Percentiles rank a stretch among this genome's conserved stretches.
Evolutionary conservation across 148 eudicot species (phyloP).

Genomic region (Salicornia ramosissima): DNA sequence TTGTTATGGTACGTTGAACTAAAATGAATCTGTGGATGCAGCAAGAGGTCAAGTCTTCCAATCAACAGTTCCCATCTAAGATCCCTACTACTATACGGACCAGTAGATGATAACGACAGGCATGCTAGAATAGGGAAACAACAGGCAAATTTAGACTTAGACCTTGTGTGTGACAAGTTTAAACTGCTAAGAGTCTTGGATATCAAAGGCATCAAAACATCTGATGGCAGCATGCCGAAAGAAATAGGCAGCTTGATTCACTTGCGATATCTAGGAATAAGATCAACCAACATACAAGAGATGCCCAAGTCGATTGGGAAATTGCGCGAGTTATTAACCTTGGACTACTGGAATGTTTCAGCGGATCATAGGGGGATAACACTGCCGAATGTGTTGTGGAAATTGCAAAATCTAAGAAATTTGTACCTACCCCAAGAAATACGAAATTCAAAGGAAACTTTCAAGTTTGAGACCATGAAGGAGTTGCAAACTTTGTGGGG

Average conservation of each 20-base stretch:
- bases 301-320: conserved; percentile 27
- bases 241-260: conserved; percentile 26
- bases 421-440: conserved; percentile 23
- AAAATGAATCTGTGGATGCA: conserved; percentile 8
- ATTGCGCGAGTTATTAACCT: conserved; percentile 20
- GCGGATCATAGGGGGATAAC: background rate
- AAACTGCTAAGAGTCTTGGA: conserved; percentile 29
- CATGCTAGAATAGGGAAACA: background rate
- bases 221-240: conserved; percentile 21
- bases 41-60: conserved; percentile 12
- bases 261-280: conserved; percentile 29
- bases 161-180: conserved; percentile 15
- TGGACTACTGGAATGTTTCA: conserved; percentile 25
- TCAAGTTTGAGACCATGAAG: conserved; percentile 20
- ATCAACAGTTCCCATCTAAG: conserved; percentile 10
- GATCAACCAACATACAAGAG: conserved; percentile 22
- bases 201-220: conserved; percentile 5
- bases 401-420: conserved; percentile 22
- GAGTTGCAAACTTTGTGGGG: conserved; percentile 25
- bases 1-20: no score
- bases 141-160: conserved; percentile 8
- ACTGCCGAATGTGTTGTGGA: conserved; percentile 29
- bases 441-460: background rate
- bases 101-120: conserved; percentile 10
- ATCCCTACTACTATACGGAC: conserved; percentile 22